phyloP scores from a whole-genome alignment of 2,329 filamentous ascomycete species.

The Neonectria ditissima region DNA sequence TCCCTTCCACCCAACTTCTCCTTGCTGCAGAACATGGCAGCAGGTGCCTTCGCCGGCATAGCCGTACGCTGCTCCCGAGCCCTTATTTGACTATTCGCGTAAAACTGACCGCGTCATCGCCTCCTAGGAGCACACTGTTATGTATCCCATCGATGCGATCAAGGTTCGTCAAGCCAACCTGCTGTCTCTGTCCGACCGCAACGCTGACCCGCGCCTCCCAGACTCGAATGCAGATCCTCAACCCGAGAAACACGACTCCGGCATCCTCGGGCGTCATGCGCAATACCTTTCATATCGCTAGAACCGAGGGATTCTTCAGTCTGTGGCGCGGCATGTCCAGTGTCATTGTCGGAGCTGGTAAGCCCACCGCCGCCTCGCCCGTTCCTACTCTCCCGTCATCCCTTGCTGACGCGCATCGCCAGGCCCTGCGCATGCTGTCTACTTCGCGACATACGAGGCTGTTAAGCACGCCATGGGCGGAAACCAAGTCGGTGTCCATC shows the following conservation, averaged over 20 bases:
- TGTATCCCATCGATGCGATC: slow-evolving; percentile 98
- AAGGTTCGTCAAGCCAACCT: slow-evolving; percentile 72
- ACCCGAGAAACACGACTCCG: slow-evolving; percentile 80
- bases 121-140: slow-evolving; percentile 91
- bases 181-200: slow-evolving; percentile 14
- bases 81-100: neutral
- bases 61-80: slow-evolving; percentile 69
- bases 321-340: slow-evolving; percentile 98
- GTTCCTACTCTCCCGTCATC: neutral
- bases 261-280: slow-evolving; percentile 92
- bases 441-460: slow-evolving; percentile 97
- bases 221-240: slow-evolving; percentile 98
- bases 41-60: slow-evolving; percentile 96
- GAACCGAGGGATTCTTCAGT: slow-evolving; percentile 88
- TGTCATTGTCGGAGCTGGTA: slow-evolving; percentile 94
- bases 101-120: slow-evolving; percentile 31
- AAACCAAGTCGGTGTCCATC: slow-evolving; percentile 87
- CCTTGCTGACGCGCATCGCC: slow-evolving; percentile 38
- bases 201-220: slow-evolving; percentile 54
- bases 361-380: slow-evolving; percentile 46
- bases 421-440: slow-evolving; percentile 97
- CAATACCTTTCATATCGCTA: slow-evolving; percentile 91
- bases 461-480: slow-evolving; percentile 97
- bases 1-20: slow-evolving; percentile 94
- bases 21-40: slow-evolving; percentile 92